Evolutionary conservation across 2,329 filamentous ascomycete genomes (phyloP), one percentile per base, ranked within the genome.

Genomic region (Cephalotrichum gorgonifer): DNA sequence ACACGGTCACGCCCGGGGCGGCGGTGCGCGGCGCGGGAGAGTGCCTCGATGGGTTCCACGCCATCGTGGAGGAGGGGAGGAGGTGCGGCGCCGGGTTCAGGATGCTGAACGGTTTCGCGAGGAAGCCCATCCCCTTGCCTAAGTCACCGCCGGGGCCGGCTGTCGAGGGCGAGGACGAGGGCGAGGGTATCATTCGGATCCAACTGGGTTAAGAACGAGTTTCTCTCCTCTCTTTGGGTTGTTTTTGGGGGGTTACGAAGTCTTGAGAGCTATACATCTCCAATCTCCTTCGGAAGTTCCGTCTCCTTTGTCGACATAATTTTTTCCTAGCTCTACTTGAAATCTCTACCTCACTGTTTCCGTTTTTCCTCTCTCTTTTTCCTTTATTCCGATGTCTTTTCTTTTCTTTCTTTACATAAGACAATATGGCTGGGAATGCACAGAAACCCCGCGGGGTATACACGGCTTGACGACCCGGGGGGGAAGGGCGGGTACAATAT

Each of bases 1-100:
- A 79, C 56, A 78, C 68, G 4, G 73, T 74, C 27, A 73, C 70
- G 33, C 62, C 75, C 9, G 69, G 74, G 22, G 62, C 68, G 42
- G 71, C 74, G 44, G 72, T 78, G 63, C 64, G 66, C 48, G 73
- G 78, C 65, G 78, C 79, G 7, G 76, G 73, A 51, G 76, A 76
- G 61, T 77, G 74, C 57, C 70, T 84, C 44, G 76, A 80, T 27
- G 76, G 75, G 23, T 75, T 84, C 6, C 72, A 79, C 27, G 72
- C 72, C 35, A 71, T 84, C 30, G 67, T 85, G 46, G 79, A 85
- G 61, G 82, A 85, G 61, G 81, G 81, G 1, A 69, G 81, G 44
- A 64, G 66, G 46, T 73, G 71, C 58, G 78, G 76, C 43, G 74
- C 79, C 3, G 79, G 73, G 9, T 83, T 78, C 66, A 71, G 81